Conservation (phyloP, 2,329 filamentous ascomycete genomes). For the Davidsoniella virescens region DNA sequence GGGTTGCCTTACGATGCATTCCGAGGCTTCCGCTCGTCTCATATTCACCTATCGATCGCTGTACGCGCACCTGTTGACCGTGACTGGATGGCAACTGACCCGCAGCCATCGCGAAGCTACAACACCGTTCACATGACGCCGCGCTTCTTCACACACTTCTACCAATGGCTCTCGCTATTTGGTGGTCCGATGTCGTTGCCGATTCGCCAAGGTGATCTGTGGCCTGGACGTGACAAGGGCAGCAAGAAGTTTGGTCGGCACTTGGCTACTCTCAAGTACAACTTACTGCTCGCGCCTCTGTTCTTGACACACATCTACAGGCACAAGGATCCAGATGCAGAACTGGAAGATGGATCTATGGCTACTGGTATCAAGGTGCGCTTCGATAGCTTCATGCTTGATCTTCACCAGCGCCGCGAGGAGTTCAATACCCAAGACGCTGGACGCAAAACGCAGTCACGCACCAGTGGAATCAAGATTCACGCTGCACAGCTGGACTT, state of each 20-base stretch:
- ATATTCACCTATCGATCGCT: slow-evolving; percentile 90
- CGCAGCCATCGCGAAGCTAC: slow-evolving; percentile 72
- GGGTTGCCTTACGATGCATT: slow-evolving; percentile 70
- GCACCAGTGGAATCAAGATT: slow-evolving; percentile 87
- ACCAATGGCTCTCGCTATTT: slow-evolving; percentile 94
- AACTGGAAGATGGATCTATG: slow-evolving; percentile 58
- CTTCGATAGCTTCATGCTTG: slow-evolving; percentile 92
- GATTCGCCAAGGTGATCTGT: slow-evolving; percentile 78
- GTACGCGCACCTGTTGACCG: slow-evolving; percentile 74
- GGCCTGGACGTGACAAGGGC: slow-evolving; percentile 84
- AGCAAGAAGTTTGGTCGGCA: slow-evolving; percentile 98
- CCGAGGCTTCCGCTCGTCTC: slow-evolving; percentile 85
- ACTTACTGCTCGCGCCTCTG: slow-evolving; percentile 73
- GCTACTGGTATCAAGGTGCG: slow-evolving; percentile 94
- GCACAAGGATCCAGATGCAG: slow-evolving; percentile 87
- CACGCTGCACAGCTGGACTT: slow-evolving; percentile 89
- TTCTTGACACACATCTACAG: slow-evolving; percentile 98
- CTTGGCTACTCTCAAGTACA: slow-evolving; percentile 97
- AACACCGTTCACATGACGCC: slow-evolving; percentile 92
- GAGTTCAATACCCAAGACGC: slow-evolving; percentile 73
- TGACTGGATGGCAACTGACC: slow-evolving; percentile 65
- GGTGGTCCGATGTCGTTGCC: slow-evolving; percentile 88
- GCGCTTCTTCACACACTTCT: slow-evolving; percentile 96
- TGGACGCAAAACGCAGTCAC: slow-evolving; percentile 57
- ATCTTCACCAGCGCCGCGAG: slow-evolving; percentile 85